Percentiles rank a stretch among this genome's conserved stretches.
These are phyloP conservation scores for Lotus japonicus DNA, from an alignment of 306 rosid species.

Conservation along the genomic window DNA sequence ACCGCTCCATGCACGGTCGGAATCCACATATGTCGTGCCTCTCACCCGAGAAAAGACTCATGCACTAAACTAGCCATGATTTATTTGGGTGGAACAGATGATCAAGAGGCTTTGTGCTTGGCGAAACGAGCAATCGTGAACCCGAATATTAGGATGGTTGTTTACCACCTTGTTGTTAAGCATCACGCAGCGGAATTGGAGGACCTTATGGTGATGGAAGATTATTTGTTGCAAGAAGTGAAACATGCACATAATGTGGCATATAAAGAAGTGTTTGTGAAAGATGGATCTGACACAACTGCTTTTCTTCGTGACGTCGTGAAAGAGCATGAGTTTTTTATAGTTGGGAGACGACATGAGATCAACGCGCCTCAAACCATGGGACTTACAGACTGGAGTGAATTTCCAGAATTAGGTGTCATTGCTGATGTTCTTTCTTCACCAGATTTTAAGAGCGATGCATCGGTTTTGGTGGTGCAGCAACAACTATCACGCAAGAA, in stretches of 20 bases:
- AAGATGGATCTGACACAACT: constrained; percentile 25
- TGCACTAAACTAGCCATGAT: constrained; percentile 21
- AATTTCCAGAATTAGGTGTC: constrained; percentile 56
- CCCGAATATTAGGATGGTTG: neutral
- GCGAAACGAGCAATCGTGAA: constrained; percentile 30
- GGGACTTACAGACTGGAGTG: constrained; percentile 57
- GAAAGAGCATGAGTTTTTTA: constrained; percentile 35
- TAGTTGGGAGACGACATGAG: constrained; percentile 52
- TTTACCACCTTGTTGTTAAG: constrained; percentile 27
- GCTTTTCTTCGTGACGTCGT: constrained; percentile 19
- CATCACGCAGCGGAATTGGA: neutral
- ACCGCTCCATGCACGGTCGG: constrained; percentile 53
- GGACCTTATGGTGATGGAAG: constrained; percentile 9
- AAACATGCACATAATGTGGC: neutral
- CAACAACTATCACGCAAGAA: neutral
- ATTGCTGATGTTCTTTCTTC: constrained; percentile 68
- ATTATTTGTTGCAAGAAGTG: constrained; percentile 13
- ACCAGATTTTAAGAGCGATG: constrained; percentile 26
- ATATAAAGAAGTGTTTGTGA: constrained; percentile 4
- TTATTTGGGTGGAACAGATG: constrained; percentile 52
- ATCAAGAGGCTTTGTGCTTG: constrained; percentile 44
- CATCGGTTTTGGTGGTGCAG: constrained; percentile 56
- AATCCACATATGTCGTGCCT: constrained; percentile 27
- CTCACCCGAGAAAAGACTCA: neutral
- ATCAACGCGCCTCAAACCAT: constrained; percentile 25